These are phyloP conservation scores for Trichoderma asperelloides DNA, from an alignment of 495 filamentous ascomycete species.

Conservation along the genomic window DNA sequence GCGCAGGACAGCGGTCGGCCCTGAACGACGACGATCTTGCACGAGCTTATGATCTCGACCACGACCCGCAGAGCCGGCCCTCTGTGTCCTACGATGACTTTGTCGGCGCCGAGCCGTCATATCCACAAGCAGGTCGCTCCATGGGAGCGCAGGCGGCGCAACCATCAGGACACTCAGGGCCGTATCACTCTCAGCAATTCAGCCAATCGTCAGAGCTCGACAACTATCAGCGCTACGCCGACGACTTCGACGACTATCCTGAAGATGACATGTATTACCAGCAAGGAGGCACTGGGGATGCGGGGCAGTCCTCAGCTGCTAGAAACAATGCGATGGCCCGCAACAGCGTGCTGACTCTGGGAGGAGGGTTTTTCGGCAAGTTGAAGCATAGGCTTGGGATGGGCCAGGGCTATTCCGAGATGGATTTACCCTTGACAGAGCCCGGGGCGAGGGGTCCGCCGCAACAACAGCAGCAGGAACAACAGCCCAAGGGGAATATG, in stretches of 20 bases:
- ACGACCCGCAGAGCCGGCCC: slow-evolving; percentile 59
- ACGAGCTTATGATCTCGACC: slow-evolving; percentile 57
- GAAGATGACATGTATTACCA: slow-evolving; percentile 64
- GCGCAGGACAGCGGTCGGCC: slow-evolving; percentile 58
- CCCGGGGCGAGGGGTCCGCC: slow-evolving; percentile 28
- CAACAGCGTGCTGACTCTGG: slow-evolving; percentile 79
- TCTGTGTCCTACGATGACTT: slow-evolving; percentile 95
- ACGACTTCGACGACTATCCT: slow-evolving; percentile 65
- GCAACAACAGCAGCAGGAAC: slow-evolving; percentile 16
- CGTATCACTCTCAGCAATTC: slow-evolving; percentile 52
- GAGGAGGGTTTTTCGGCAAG: slow-evolving; percentile 75
- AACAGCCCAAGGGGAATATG: slow-evolving; percentile 41
- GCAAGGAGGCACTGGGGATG: slow-evolving; percentile 46
- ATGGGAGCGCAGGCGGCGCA: slow-evolving; percentile 29
- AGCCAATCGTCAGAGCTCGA: slow-evolving; percentile 76
- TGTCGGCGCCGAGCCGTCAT: slow-evolving; percentile 51
- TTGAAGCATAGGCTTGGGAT: slow-evolving; percentile 89
- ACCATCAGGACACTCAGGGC: slow-evolving; percentile 23
- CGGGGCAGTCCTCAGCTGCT: slow-evolving; percentile 16
- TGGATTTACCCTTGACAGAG: slow-evolving; percentile 94
- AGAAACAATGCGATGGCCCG: slow-evolving; percentile 57
- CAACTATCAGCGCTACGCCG: slow-evolving; percentile 87
- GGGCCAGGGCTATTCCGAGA: slow-evolving; percentile 88
- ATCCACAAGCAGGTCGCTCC: slow-evolving; percentile 24
- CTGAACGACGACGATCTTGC: slow-evolving; percentile 71